Evolutionary conservation across 306 rosid genomes (phyloP), one percentile per base, ranked within the genome.

Genomic region (Corylus heterophylla): DNA sequence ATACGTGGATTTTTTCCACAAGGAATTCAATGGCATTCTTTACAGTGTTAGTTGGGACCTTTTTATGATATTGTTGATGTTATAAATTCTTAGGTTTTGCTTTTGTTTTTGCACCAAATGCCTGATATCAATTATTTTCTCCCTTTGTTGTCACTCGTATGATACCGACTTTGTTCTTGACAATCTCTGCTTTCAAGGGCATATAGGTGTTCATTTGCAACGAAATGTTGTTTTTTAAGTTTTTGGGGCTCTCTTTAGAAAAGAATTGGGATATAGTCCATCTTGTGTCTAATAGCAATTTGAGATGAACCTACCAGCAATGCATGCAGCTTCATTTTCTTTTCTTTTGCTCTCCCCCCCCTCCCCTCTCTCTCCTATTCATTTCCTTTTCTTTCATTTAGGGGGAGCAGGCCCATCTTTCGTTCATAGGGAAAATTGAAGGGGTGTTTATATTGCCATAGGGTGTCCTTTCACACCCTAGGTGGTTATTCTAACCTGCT

Each of bases 281-380:
- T 22, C 7, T 55, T 55, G 0, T 55, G 17, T 18, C 61, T 55
- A 7, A 20, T 58, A 58, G 66, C 31, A 8, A 22, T 58, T 20
- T 56, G 31, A 22, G 66, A 58, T 22, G 35, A 58, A 58, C 20
- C 66, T 58, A 58, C 20, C 31, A 64, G 20, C 2, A 17, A 16
- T 37, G 45, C n/a, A 31, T 64, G 70, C 70, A 13, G 18, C 51
- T 68, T 12, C 72, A 68, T 68, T 68, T 68, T 68, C 72, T 42
- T 39, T 67, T 66, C 4, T 14, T 20, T 18, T 49, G 4, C 16
- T 50, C 16, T 49, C 16, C 16, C 14, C 14, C 16, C 1, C 5
- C 14, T 12, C 51, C 51, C 12, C 51, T 48, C 12, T 1, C 12
- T 48, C 9, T 48, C 12, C 16, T 12, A 12, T 54, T 54, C 8